Base-by-base conservation (phyloP, 2,329 filamentous ascomycete genomes). In the Chrysoporthe deuterocubensis region DNA sequence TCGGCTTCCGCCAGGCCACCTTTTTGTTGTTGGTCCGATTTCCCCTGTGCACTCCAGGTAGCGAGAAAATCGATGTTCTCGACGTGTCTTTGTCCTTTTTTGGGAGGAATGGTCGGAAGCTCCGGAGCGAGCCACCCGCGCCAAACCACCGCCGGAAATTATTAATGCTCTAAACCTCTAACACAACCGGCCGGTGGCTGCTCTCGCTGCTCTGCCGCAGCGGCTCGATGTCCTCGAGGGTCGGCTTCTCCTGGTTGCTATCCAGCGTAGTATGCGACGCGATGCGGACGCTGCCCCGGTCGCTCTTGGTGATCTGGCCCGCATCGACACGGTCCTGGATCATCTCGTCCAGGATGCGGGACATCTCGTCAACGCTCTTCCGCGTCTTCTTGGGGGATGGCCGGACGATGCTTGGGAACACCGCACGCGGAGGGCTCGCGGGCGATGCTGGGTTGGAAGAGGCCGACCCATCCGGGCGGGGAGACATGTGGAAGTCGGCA, bases 341-440 rank as follows among this genome's bases (percentile, higher is more conserved):
- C 95, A 98, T 97, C 80, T 97, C 93, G 74, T 98, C 95, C 37
- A 97, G 86, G 82, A 97, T 94, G 74, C 90, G 89, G 72, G 92
- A 97, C 89, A 97, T 94, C 79, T 97, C 94, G 73, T 97, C 94
- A 44, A 96, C 91, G 72, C 92, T 93, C 81, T 86, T 89, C 14
- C 83, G 83, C 62, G 86, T 85, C 13, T 74, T 73, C 62, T 71
- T 74, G 18, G 64, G 68, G 21, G 70, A 71, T n/a, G 78, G 74
- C 11, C 71, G 72, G 13, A 73, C 71, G 34, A 71, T 72, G 63
- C 71, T 71, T 62, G 74, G 72, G 40, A 60, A 65, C 52, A 60
- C 34, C 32, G 66, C 42, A 1, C 54, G 61, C 18, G 75, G 75
- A 1, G 75, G 68, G 69, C 64, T 72, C 66, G 74, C 65, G 71